Percentiles rank a stretch among this genome's conserved stretches.
Conservation (phyloP, 2,329 filamentous ascomycete species). For the Magnaporthiopsis poae region DNA sequence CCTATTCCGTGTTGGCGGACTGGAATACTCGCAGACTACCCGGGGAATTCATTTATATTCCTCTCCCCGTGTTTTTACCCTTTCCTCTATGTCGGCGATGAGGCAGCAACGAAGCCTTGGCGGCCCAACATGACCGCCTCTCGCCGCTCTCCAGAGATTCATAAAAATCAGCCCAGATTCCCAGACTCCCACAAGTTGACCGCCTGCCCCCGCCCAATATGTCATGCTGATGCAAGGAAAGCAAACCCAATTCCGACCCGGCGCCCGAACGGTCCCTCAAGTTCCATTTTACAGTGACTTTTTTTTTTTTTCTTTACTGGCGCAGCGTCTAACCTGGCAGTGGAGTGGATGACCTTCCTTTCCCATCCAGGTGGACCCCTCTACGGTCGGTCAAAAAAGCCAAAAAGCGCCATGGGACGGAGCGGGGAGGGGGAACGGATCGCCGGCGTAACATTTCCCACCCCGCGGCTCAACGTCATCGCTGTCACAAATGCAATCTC, state of each 20-base stretch:
- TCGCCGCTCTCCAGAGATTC: neutral
- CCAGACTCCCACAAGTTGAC: neutral
- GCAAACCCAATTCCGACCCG: neutral
- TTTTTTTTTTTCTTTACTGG: neutral
- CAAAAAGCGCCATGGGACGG: neutral
- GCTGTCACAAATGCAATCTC: neutral
- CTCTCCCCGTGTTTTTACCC: neutral
- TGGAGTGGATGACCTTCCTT: neutral
- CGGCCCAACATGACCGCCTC: neutral
- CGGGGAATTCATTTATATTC: neutral
- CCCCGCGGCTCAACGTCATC: neutral
- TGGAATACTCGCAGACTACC: neutral
- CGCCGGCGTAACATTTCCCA: neutral
- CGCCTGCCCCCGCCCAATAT: neutral
- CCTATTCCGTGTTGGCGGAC: neutral
- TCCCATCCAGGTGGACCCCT: neutral
- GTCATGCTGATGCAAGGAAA: neutral
- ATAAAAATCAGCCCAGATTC: neutral
- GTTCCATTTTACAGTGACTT: too few species aligned
- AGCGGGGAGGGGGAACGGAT: neutral
- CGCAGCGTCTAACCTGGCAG: neutral
- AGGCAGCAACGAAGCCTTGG: too few species aligned
- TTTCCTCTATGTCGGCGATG: too few species aligned
- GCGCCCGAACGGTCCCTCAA: neutral
- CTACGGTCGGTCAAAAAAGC: neutral